Conservation (phyloP, 768 basidiomycete species). For the Zangia roseola region DNA sequence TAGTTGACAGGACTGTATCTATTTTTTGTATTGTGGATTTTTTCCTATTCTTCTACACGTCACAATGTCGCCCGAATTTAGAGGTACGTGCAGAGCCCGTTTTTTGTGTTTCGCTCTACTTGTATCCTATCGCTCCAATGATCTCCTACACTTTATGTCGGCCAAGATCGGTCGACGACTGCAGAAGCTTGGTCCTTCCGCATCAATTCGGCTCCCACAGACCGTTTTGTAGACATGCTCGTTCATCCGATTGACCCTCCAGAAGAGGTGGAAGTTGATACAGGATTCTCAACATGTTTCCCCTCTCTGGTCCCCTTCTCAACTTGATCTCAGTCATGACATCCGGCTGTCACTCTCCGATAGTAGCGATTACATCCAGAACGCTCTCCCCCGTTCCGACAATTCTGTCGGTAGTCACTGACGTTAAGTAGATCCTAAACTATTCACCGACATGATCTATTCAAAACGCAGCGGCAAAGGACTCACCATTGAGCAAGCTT, state of each 20-base stretch:
- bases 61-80: no score
- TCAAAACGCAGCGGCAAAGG: conserved; percentile 43
- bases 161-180: conserved; percentile 39
- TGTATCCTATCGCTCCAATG: conserved; percentile 18
- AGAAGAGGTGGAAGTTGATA: conserved; percentile 36
- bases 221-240: conserved; percentile 7
- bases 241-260: conserved; percentile 21
- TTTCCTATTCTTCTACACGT: neutral
- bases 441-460: conserved; percentile 84
- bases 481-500: no score
- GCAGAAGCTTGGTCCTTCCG: conserved; percentile 32
- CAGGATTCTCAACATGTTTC: conserved; percentile 27
- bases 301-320: conserved; percentile 29
- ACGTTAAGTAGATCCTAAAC: conserved; percentile 39
- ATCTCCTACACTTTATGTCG: conserved; percentile 37
- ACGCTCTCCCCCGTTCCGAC: conserved; percentile 9
- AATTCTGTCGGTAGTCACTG: neutral
- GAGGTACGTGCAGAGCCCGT: no score
- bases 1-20: conserved; percentile 20
- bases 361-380: conserved; percentile 30
- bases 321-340: conserved; percentile 30
- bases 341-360: conserved; percentile 33
- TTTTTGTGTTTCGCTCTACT: conserved; percentile 6
- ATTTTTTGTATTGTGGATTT: conserved; percentile 22
- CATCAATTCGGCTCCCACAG: conserved; percentile 15